phyloP scores from a whole-genome alignment of 352 stramenopile genomes.

The Phytophthora colocasiae region DNA sequence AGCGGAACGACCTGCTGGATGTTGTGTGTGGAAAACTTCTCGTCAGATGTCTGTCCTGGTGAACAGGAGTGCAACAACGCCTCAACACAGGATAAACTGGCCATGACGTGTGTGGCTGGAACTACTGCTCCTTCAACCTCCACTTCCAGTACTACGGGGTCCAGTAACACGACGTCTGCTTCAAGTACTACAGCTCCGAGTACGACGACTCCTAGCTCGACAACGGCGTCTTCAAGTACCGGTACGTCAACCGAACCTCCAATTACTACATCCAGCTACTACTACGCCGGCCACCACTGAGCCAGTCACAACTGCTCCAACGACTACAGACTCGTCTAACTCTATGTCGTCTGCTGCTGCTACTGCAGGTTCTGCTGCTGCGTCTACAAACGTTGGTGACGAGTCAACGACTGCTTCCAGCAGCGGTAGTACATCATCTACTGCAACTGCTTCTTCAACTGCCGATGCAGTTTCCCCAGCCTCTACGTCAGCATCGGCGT shows the following conservation, averaged over 20 bases:
- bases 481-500: constrained; percentile 17
- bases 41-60: constrained; percentile 47
- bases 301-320: constrained; percentile 7
- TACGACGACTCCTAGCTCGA: constrained; percentile 10
- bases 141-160: constrained; percentile 2
- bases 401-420: constrained; percentile 16
- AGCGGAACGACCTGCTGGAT: constrained; percentile 60
- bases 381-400: constrained; percentile 31
- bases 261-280: constrained; percentile 10
- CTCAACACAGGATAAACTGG: constrained; percentile 40
- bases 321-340: constrained; percentile 24
- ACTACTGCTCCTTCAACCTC: constrained; percentile 35
- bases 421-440: constrained; percentile 9
- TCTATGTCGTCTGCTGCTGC: constrained; percentile 35
- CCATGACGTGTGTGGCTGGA: constrained; percentile 51
- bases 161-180: constrained; percentile 8
- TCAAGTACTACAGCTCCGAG: constrained; percentile 12
- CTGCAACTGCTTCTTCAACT: constrained; percentile 7
- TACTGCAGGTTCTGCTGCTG: constrained; percentile 40
- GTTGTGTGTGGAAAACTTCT: constrained; percentile 62
- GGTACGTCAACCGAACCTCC: constrained; percentile 17
- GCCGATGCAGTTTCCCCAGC: constrained; percentile 17
- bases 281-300: constrained; percentile 4
- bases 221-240: background rate
- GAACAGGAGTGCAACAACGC: constrained; percentile 58